Evolutionary conservation across 1,139 yeast genomes (phyloP), one percentile per base, ranked within the genome.

Genomic region (Eremothecium gossypii): DNA sequence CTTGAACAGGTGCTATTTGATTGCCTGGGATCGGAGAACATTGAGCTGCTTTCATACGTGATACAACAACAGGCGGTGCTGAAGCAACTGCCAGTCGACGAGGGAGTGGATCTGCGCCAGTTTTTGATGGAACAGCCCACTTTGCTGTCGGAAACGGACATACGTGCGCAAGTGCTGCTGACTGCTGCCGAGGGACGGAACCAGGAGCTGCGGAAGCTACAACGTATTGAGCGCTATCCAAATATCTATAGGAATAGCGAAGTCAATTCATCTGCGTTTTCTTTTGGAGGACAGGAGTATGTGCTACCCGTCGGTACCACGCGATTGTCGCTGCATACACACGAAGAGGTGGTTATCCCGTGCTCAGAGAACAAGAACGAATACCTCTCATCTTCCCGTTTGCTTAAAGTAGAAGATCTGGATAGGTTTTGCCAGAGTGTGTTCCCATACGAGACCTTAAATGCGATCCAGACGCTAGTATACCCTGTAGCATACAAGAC

Each of bases 401-500:
- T 85, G 28, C 71, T 87, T 0, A 63, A 70, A 34, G 67, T 91
- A 2, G 52, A 62, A 1, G 82, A 80, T 33, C 67, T 91, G 44
- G 97, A 91, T 59, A 70, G 72, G 41, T 63, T 86, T 10, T 91
- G 97, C 60, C 77, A 74, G 47, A 87, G 93, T 0, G 89, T 97
- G 0, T 91, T 93, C 62, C 76, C 76, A 46, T 93, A 93, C 62
- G 68, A 74, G 41, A 71, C 83, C 0, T 70, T 93, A 50, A 93
- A 93, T 63, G 77, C 85, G 50, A 83, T 93, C 75, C 99, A 93
- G 61, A 82, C 96, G 26, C 70, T 93, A 48, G 95, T 93, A 1
- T 93, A 73, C 51, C 95, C 95, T 0, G 83, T 87, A 12, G 98
- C 96, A 0, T 93, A 91, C 58, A 78, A 82, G 43, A 83, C 97